Base-by-base conservation (phyloP, 495 filamentous ascomycete genomes). In the Xylaria flabelliformis region DNA sequence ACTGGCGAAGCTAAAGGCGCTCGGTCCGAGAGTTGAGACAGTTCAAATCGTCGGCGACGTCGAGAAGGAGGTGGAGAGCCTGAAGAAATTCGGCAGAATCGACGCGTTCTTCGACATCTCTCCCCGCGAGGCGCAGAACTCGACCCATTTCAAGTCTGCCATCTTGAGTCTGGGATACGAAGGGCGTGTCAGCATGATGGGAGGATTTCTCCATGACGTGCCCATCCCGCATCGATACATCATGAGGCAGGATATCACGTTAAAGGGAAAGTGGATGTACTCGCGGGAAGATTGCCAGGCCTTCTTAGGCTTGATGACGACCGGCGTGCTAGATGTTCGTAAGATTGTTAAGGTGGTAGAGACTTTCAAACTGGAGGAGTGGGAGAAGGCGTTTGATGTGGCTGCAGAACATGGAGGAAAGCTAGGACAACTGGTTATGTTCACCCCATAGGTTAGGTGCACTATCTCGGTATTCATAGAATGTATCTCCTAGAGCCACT, bases 61-160 rank as follows among this genome's bases (percentile, higher is more conserved):
- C 0, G 74, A 79, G 32, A 69, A 24, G 1, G 84, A 85, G 48
- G 63, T 74, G 1, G 70, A 69, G 36, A 72, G 76, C 13, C 70
- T 85, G 50, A 64, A 68, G 19, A 72, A 66, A 15, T 72, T 75
- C 46, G 74, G 75, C 0, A 58, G 64, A 7, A 70, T 83, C 44
- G 84, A 88, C 74, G 82, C 81, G 0, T 85, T 77, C 70, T 77
- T 87, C 65, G 85, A 87, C 68, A 81, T 86, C 56, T 80, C 82
- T 13, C 85, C 86, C 13, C 77, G 76, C 2, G 79, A 77, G 24
- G 78, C 78, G 2, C 67, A 70, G 3, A 76, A 71, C 0, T 72
- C 48, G 21, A 78, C 81, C 24, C 84, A 88, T 72, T 75, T 87
- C 59, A 74, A 78, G 48, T 76, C 78, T 13, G 79, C 78, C 5